A percentile compares a stretch with the other conserved stretches of the same genome.
These are phyloP conservation scores for Cryptococcus hybrid DNA, from an alignment of 1,284 basidiomycete genomes.

Conservation along the genomic window DNA sequence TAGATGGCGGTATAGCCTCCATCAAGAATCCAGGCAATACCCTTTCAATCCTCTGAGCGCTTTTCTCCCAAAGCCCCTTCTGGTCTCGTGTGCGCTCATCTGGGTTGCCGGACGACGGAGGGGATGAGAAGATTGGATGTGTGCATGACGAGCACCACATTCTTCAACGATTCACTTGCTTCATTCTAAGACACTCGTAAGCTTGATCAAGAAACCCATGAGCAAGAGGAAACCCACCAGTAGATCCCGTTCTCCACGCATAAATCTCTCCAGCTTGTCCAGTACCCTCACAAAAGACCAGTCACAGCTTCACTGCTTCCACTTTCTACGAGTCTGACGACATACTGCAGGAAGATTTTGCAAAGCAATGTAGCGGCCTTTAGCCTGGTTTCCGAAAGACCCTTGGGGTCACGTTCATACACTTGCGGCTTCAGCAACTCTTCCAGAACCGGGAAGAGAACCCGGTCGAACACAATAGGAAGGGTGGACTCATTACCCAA, in stretches of 20 bases:
- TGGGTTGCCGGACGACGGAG: slow-evolving; percentile 21
- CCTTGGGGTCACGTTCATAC: slow-evolving; percentile 73
- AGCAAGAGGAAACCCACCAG: slow-evolving; percentile 66
- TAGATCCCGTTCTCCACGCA: slow-evolving; percentile 82
- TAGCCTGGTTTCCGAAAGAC: no score
- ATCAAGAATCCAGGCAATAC: slow-evolving; percentile 85
- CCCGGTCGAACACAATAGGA: slow-evolving; percentile 80
- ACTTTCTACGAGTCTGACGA: slow-evolving; percentile 68
- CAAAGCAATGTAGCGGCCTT: slow-evolving; percentile 84
- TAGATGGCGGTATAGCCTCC: slow-evolving; percentile 50
- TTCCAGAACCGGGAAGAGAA: slow-evolving; percentile 89
- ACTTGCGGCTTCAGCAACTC: slow-evolving; percentile 85
- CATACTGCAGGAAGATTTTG: slow-evolving; percentile 93
- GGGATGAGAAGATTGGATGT: slow-evolving; percentile 77
- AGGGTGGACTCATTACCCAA: slow-evolving; percentile 61
- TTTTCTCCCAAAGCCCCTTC: slow-evolving; percentile 74
- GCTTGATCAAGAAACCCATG: neutral
- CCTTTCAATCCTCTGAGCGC: slow-evolving; percentile 76
- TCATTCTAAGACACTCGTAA: slow-evolving; percentile 63
- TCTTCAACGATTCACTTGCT: slow-evolving; percentile 95
- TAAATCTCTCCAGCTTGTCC: slow-evolving; percentile 64
- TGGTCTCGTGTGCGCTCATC: slow-evolving; percentile 66
- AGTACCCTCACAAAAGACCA: no score
- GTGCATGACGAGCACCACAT: slow-evolving; percentile 94
- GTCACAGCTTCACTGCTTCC: slow-evolving; percentile 56